Evolutionary conservation across 371 early-diverging fungal genomes (phyloP).

Genomic region (Mucor irregularis): DNA sequence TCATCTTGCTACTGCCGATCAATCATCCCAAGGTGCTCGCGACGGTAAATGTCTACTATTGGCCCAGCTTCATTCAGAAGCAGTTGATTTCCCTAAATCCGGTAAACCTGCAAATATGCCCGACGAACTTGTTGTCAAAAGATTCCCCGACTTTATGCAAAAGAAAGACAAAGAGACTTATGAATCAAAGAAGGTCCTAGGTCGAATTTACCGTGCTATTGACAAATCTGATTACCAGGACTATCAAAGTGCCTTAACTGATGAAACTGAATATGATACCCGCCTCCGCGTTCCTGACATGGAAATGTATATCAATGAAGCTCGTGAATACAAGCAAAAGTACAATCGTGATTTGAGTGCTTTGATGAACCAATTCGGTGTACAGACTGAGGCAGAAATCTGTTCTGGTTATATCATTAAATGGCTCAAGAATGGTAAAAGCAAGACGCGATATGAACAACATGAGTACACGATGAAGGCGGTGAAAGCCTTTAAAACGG

Average conservation of each 20-base stretch:
- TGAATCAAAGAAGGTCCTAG: constrained; percentile 60
- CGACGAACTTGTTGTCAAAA: constrained; percentile 44
- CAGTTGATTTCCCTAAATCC: constrained; percentile 54
- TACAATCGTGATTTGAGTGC: constrained; percentile 59
- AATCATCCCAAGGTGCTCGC: constrained; percentile 42
- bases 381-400: constrained; percentile 54
- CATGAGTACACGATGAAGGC: constrained; percentile 46
- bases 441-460: constrained; percentile 49
- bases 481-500: constrained; percentile 32
- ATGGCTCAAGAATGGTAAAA: constrained; percentile 35
- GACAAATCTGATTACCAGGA: constrained; percentile 43
- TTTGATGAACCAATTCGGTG: constrained; percentile 71
- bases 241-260: constrained; percentile 26
- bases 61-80: constrained; percentile 65
- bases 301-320: constrained; percentile 58
- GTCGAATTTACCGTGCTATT: constrained; percentile 60
- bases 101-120: constrained; percentile 46
- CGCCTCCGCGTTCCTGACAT: constrained; percentile 55
- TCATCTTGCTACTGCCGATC: constrained; percentile 73
- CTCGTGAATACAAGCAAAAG: constrained; percentile 30
- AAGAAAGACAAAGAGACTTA: constrained; percentile 61
- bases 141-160: constrained; percentile 85
- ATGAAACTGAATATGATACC: constrained; percentile 38
- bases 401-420: constrained; percentile 48
- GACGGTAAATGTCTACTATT: constrained; percentile 58